These are phyloP conservation scores for Picochlorum sp. DNA, from an alignment of 139 green algal species.

Conservation along the genomic window DNA sequence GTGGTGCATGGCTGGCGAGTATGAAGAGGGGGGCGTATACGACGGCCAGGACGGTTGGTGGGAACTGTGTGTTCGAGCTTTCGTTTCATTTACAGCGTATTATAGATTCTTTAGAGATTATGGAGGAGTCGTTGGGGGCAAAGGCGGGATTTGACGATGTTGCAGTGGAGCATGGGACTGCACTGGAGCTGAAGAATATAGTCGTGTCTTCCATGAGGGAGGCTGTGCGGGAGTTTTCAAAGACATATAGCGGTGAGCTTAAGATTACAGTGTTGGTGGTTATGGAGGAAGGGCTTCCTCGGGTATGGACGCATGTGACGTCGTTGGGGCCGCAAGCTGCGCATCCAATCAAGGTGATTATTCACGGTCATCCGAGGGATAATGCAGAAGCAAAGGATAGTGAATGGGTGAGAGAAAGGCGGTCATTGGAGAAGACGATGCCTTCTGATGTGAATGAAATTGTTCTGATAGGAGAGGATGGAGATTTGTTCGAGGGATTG, in stretches of 20 bases:
- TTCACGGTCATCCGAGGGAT: slow-evolving; percentile 34
- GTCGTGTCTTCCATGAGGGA: slow-evolving; percentile 46
- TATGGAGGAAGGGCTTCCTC: neutral
- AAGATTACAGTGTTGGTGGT: slow-evolving; percentile 5
- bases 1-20: neutral
- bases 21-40: slow-evolving; percentile 50
- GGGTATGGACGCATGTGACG: slow-evolving; percentile 25
- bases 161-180: neutral
- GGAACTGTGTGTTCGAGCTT: slow-evolving; percentile 42
- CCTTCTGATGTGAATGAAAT: slow-evolving; percentile 31
- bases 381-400: slow-evolving; percentile 59
- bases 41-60: slow-evolving; percentile 41
- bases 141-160: neutral
- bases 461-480: slow-evolving; percentile 20
- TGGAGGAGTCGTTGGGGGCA: neutral
- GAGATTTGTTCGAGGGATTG: slow-evolving; percentile 38
- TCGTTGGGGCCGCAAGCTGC: slow-evolving; percentile 29
- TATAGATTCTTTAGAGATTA: slow-evolving; percentile 30
- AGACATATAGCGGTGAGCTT: neutral
- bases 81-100: slow-evolving; percentile 45
- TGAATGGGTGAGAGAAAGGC: slow-evolving; percentile 51
- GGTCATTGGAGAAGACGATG: slow-evolving; percentile 25
- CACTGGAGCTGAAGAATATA: slow-evolving; percentile 19
- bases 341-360: slow-evolving; percentile 39
- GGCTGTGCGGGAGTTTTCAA: slow-evolving; percentile 7